These are phyloP conservation scores for Murraya paniculata DNA, from an alignment of 345 rosid genomes.

Conservation along the genomic window DNA sequence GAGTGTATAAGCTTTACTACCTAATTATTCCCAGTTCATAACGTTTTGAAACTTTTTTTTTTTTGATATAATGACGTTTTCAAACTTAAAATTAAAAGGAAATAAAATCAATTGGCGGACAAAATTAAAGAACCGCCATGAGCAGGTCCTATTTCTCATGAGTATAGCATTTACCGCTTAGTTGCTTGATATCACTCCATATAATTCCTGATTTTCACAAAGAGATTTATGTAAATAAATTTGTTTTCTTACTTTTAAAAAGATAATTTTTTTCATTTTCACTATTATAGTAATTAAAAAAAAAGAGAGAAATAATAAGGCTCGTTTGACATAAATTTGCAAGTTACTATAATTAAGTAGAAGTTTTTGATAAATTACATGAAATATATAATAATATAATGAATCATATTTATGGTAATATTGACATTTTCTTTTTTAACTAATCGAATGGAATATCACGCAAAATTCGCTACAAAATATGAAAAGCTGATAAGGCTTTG, in stretches of 20 bases:
- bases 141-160: not conserved
- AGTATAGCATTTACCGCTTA: not conserved
- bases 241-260: not conserved
- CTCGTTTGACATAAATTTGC: too few species aligned
- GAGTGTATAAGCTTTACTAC: too few species aligned
- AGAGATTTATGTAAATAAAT: constrained; percentile 5
- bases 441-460: not conserved
- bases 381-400: not conserved
- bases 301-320: too few species aligned
- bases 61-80: too few species aligned
- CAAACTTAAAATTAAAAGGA: not conserved
- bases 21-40: too few species aligned
- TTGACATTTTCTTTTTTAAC: not conserved
- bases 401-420: not conserved
- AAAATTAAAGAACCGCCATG: not conserved
- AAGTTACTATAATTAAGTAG: too few species aligned
- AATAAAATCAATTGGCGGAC: not conserved
- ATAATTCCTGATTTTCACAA: not conserved
- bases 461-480: not conserved
- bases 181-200: not conserved
- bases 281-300: too few species aligned
- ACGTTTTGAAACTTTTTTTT: too few species aligned
- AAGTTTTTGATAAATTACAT: too few species aligned
- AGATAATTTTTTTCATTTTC: too few species aligned
- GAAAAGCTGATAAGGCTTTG: not conserved